A percentile compares a stretch with the other conserved stretches of the same genome.
phyloP scores from a whole-genome alignment of 192 early-diverging fungal genomes.

The Linnemannia zychae region DNA sequence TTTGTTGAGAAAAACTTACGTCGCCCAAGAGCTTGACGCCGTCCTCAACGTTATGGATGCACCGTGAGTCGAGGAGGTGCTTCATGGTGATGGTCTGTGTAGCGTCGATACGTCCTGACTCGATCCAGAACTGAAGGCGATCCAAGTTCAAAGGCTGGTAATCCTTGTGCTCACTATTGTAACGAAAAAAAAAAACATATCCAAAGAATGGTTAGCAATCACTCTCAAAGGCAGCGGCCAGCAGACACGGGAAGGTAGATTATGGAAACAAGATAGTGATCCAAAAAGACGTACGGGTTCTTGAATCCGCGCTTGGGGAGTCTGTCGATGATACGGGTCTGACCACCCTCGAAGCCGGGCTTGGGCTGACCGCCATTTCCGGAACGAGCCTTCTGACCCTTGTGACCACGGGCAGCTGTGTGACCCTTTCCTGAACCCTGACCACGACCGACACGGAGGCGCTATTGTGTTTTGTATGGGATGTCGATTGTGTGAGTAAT shows the following conservation, averaged over 20 bases:
- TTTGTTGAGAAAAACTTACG: slow-evolving; percentile 50
- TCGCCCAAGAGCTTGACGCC: slow-evolving; percentile 87
- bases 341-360: slow-evolving; percentile 94
- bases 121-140: slow-evolving; percentile 92
- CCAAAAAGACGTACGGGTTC: slow-evolving; percentile 62
- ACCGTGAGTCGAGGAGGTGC: slow-evolving; percentile 75
- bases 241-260: too few species aligned
- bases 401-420: slow-evolving; percentile 91
- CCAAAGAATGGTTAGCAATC: neutral
- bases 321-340: slow-evolving; percentile 84
- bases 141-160: slow-evolving; percentile 87
- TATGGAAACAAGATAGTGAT: neutral
- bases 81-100: slow-evolving; percentile 86
- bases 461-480: slow-evolving; percentile 36
- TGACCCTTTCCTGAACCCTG: slow-evolving; percentile 91
- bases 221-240: neutral
- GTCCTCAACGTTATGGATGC: slow-evolving; percentile 83
- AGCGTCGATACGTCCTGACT: slow-evolving; percentile 85
- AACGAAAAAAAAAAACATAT: neutral
- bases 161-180: slow-evolving; percentile 67
- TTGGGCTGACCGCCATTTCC: slow-evolving; percentile 79
- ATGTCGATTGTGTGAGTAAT: neutral
- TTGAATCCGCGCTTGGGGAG: slow-evolving; percentile 92
- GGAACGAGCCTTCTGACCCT: slow-evolving; percentile 89
- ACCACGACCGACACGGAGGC: slow-evolving; percentile 82